Conservation (phyloP, 768 basidiomycete genomes). For the Pisolithus tinctorius region DNA sequence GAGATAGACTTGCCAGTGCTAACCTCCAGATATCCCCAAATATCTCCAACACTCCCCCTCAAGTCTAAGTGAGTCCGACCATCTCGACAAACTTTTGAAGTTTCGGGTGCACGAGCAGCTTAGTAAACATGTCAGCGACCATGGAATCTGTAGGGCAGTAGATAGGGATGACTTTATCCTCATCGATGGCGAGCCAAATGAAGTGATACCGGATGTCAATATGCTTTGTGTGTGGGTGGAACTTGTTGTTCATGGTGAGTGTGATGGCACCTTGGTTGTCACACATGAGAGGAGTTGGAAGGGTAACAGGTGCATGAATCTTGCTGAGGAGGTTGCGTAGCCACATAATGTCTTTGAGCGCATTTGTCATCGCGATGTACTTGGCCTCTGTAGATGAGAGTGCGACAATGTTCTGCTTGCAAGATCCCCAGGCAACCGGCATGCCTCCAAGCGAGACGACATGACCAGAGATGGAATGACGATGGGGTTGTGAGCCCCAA, state of each 20-base stretch:
- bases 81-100: neutral
- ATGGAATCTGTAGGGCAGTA: neutral
- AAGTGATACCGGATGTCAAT: neutral
- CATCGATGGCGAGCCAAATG: neutral
- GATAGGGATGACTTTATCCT: neutral
- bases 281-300: neutral
- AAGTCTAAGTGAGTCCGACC: neutral
- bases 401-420: neutral
- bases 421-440: neutral
- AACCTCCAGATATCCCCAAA: too few relatives aligned
- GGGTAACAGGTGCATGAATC: neutral
- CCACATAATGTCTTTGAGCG: neutral
- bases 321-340: neutral
- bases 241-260: neutral
- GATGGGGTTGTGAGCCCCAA: neutral
- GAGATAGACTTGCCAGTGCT: too few relatives aligned
- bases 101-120: neutral
- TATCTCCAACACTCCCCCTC: neutral
- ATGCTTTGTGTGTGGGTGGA: neutral
- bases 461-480: constrained; percentile 1
- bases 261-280: neutral
- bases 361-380: neutral
- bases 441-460: neutral
- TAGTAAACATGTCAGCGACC: neutral
- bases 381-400: neutral